Conservation (phyloP, 2,329 filamentous ascomycete genomes). For the Penicillium rolfsii region DNA sequence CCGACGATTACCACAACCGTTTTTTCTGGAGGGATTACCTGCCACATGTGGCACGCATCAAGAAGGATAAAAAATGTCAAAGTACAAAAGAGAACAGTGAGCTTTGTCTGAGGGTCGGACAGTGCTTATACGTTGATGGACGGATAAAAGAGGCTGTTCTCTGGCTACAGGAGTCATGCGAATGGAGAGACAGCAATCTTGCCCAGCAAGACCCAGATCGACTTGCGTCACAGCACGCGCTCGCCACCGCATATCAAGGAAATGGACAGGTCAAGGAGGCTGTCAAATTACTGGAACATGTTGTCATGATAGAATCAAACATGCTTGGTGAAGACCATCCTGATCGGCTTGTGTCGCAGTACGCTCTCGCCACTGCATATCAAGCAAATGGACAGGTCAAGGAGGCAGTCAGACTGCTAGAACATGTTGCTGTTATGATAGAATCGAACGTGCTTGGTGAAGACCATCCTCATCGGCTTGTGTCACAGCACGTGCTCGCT, state of each 20-base stretch:
- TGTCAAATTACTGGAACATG: neutral
- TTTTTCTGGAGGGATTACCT: neutral
- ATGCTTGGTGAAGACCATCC: neutral
- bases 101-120: neutral
- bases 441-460: too few relatives aligned
- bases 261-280: neutral
- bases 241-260: neutral
- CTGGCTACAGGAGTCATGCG: neutral
- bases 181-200: neutral
- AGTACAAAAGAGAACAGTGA: neutral
- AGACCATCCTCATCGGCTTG: too few relatives aligned
- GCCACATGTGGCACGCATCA: neutral
- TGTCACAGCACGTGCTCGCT: too few relatives aligned
- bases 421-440: too few relatives aligned
- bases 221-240: neutral
- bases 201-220: neutral
- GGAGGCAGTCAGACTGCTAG: neutral
- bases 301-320: neutral
- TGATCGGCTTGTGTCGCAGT: neutral
- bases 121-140: neutral
- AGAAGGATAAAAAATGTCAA: neutral
- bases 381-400: conserved; percentile 1
- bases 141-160: neutral
- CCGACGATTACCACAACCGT: neutral
- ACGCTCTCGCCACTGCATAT: neutral